These are phyloP conservation scores for Flaveria bidentis DNA, from an alignment of 129 eudicot species.

Conservation along the genomic window DNA sequence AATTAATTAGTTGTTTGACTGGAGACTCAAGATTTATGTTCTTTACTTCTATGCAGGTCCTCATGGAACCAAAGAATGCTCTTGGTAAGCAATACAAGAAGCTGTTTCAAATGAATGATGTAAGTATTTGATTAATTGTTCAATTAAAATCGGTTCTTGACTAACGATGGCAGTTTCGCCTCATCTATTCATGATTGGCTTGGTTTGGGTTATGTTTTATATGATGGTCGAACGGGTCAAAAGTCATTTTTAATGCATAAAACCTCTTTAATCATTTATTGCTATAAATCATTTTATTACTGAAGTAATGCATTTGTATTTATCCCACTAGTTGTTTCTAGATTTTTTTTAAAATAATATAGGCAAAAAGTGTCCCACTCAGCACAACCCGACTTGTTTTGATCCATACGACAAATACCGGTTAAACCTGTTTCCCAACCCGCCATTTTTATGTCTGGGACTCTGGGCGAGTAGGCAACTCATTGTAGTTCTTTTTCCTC, in stretches of 20 bases:
- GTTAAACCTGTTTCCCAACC: neutral
- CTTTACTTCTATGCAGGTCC: constrained; percentile 48
- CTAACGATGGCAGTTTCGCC: no score
- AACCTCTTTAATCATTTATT: neutral
- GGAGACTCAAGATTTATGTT: neutral
- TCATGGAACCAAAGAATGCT: constrained; percentile 84
- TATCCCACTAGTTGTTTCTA: neutral
- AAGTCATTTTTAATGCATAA: constrained; percentile 1
- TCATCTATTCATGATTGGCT: neutral
- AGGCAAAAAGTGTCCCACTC: neutral
- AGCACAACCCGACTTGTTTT: neutral
- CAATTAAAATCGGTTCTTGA: no score
- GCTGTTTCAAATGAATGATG: constrained; percentile 81
- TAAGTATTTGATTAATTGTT: constrained; percentile 35
- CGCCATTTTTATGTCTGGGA: neutral
- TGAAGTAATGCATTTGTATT: neutral
- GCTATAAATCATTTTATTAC: neutral
- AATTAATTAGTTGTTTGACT: neutral
- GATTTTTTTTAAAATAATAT: neutral
- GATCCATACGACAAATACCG: neutral
- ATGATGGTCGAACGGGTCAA: neutral
- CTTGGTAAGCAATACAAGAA: constrained; percentile 94
- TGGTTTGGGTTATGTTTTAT: neutral
- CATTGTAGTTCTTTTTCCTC: neutral
- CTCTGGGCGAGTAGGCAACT: neutral